These are phyloP conservation scores for Microdochium nivale DNA, from an alignment of 2,329 filamentous ascomycete genomes.

Conservation along the genomic window DNA sequence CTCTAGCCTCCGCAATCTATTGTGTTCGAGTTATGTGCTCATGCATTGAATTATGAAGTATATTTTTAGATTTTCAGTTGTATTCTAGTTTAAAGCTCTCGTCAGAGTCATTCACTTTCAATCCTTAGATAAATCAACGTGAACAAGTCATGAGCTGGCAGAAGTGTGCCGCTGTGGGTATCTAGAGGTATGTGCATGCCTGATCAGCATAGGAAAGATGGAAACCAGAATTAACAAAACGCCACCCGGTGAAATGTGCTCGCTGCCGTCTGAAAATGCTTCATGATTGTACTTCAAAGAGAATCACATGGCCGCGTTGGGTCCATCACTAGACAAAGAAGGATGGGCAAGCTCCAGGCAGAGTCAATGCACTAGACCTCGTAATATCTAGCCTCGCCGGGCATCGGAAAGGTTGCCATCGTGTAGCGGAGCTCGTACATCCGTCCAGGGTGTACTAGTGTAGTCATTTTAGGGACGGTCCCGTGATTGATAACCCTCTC, in stretches of 20 bases:
- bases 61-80: no score
- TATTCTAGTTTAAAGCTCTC: background rate
- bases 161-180: background rate
- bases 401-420: no score
- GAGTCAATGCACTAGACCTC: no score
- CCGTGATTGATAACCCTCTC: conserved; percentile 1
- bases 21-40: no score
- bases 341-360: no score
- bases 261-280: background rate
- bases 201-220: background rate
- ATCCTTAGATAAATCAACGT: background rate
- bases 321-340: background rate
- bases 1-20: no score
- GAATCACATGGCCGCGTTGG: background rate
- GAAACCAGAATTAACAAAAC: background rate
- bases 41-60: no score
- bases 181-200: background rate
- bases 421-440: no score
- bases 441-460: no score
- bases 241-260: background rate
- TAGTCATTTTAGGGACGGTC: no score
- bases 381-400: no score
- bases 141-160: background rate
- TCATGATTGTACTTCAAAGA: background rate
- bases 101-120: background rate